Base-by-base conservation (phyloP, 176 grass and related monocot species). In the Oryza meridionalis region DNA sequence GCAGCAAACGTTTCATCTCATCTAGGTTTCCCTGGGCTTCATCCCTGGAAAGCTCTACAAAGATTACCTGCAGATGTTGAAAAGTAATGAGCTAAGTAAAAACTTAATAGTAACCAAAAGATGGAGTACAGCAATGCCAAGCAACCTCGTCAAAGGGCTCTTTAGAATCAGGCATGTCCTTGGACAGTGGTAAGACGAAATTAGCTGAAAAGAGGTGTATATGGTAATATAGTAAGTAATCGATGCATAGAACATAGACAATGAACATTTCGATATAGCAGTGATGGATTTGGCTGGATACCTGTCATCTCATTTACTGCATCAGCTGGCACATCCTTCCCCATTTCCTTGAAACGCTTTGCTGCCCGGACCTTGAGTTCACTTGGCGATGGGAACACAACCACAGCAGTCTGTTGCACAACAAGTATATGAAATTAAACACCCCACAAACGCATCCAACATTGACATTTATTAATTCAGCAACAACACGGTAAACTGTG, bases 251-350 rank as follows among this genome's bases (percentile, higher is more conserved):
- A 58, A 55, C 51, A 55, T 7, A 21, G 32, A 78, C n/a, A 75
- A 17, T 62, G 27, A 58, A 19, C 67, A 10, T 29, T 61, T 9
- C 21, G 44, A 38, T 35, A 76, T 37, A 73, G 32, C 4, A 66
- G 12, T 5, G 25, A 64, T 7, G 29, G 10, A 22, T 65, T 33
- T 27, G 72, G 47, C 32, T 29, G 66, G 15, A 61, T 91, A 94
- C 89, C 92, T 84, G 62, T 89, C 92, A 94, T 94, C 70, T 91
- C 77, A 55, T 91, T 83, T 87, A 94, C 45, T 32, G 84, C 89
- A 51, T 94, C 86, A 82, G 86, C 77, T 76, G 92, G 92, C 61
- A 91, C 77, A 15, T 91, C 89, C 64, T 94, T 91, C 76, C 92
- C 92, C 92, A 87, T 94, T 53, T 94, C 92, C 72, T 67, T 70